phyloP scores from a whole-genome alignment of 345 rosid species.

The Eucalyptus erythrocorys region DNA sequence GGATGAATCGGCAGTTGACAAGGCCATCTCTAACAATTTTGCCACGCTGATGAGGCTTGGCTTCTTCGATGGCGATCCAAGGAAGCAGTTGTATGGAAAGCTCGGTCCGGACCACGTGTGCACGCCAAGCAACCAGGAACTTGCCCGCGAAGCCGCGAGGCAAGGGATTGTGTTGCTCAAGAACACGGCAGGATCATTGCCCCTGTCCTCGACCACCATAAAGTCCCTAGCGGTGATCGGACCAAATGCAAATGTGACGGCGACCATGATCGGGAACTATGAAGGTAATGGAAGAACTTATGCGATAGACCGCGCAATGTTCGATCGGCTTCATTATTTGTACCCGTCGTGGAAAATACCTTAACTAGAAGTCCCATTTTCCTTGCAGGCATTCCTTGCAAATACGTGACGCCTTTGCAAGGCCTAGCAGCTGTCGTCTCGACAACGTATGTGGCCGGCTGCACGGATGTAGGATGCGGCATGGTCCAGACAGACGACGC shows the following conservation, averaged over 20 bases:
- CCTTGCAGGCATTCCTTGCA: conserved; percentile 64
- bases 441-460: conserved; percentile 53
- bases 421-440: conserved; percentile 51
- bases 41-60: conserved; percentile 85
- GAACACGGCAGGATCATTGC: conserved; percentile 44
- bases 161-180: conserved; percentile 91
- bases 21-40: conserved; percentile 69
- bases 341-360: not conserved
- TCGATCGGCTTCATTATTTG: not conserved
- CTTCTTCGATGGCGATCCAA: conserved; percentile 88
- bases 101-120: conserved; percentile 82
- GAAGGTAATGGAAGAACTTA: conserved; percentile 27
- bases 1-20: conserved; percentile 39
- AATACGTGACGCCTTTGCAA: conserved; percentile 71
- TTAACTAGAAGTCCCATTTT: not conserved
- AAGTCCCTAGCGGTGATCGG: conserved; percentile 78
- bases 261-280: conserved; percentile 92
- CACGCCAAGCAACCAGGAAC: conserved; percentile 51
- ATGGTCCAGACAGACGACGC: conserved; percentile 50
- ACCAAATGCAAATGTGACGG: conserved; percentile 79
- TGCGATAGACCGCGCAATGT: not conserved
- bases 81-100: conserved; percentile 53
- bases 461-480: conserved; percentile 51
- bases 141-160: conserved; percentile 83
- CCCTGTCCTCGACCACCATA: conserved; percentile 41